A percentile compares a stretch with the other conserved stretches of the same genome.
These are phyloP conservation scores for Calycina herbarum DNA, from an alignment of 2,329 filamentous ascomycete genomes.

Conservation along the genomic window DNA sequence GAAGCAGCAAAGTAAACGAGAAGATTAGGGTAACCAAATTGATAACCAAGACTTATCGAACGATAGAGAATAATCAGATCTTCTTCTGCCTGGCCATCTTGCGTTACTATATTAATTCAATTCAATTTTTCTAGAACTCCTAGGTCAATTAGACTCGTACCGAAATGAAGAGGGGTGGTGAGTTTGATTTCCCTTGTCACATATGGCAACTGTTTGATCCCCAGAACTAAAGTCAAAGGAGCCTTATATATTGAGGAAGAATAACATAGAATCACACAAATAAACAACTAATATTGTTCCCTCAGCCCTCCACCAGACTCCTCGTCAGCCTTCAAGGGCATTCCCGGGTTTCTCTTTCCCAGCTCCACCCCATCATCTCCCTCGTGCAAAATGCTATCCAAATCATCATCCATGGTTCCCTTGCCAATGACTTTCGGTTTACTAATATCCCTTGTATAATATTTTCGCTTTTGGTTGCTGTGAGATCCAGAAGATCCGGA, in stretches of 20 bases:
- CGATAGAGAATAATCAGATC: no score
- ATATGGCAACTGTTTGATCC: no score
- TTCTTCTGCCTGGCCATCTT: no score
- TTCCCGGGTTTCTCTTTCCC: not conserved
- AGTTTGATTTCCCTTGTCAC: no score
- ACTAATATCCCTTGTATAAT: not conserved
- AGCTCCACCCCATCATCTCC: not conserved
- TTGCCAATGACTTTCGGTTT: not conserved
- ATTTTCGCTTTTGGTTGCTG: not conserved
- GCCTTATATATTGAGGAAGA: not conserved
- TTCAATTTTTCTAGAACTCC: no score
- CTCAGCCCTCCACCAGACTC: not conserved
- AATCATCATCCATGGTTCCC: not conserved
- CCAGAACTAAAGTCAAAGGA: no score
- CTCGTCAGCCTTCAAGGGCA: not conserved
- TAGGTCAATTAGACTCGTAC: no score
- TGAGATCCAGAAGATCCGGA: not conserved
- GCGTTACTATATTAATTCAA: no score
- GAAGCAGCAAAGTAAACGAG: no score
- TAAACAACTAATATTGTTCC: not conserved
- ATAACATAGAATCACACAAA: not conserved
- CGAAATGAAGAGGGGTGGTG: no score
- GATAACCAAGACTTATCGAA: no score
- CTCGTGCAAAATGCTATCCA: not conserved
- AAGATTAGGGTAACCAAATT: no score